Evolutionary conservation across 2,329 filamentous ascomycete species (phyloP).

Genomic region (Fusarium nodosum): DNA sequence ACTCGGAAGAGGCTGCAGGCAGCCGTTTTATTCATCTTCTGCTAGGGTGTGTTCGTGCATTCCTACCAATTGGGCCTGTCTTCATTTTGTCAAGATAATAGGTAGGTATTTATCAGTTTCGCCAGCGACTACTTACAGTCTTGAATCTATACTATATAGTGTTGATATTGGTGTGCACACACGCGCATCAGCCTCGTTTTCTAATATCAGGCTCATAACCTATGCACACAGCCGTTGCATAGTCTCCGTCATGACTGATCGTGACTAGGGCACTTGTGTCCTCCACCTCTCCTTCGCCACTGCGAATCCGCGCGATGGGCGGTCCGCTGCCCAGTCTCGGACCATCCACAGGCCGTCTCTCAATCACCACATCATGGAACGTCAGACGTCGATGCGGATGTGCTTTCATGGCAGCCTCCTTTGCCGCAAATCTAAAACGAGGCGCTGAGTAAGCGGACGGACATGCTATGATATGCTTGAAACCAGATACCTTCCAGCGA

Average conservation of each 20-base stretch:
- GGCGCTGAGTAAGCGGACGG: conserved; percentile 17
- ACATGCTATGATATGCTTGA: neutral
- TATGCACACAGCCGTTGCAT: conserved; percentile 79
- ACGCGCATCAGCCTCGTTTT: neutral
- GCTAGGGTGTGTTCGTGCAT: neutral
- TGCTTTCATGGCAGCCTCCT: conserved; percentile 82
- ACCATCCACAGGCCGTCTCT: conserved; percentile 45
- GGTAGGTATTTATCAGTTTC: neutral
- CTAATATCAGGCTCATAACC: conserved; percentile 54
- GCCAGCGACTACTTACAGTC: neutral
- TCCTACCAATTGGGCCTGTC: neutral
- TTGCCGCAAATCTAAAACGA: conserved; percentile 72
- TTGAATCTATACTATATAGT: neutral
- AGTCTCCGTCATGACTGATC: conserved; percentile 90
- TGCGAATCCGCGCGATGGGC: conserved; percentile 61
- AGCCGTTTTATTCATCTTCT: neutral
- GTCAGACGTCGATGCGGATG: conserved; percentile 70
- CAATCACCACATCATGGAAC: conserved; percentile 72
- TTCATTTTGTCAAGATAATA: neutral
- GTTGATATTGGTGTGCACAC: neutral
- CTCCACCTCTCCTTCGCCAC: conserved; percentile 45
- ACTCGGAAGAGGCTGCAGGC: neutral
- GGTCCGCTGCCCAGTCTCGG: conserved; percentile 56
- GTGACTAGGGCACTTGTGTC: conserved; percentile 76
- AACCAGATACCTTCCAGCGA: conserved; percentile 54